These are phyloP conservation scores for Gastrodia elata DNA, from an alignment of 106 monocot genomes.

Conservation along the genomic window DNA sequence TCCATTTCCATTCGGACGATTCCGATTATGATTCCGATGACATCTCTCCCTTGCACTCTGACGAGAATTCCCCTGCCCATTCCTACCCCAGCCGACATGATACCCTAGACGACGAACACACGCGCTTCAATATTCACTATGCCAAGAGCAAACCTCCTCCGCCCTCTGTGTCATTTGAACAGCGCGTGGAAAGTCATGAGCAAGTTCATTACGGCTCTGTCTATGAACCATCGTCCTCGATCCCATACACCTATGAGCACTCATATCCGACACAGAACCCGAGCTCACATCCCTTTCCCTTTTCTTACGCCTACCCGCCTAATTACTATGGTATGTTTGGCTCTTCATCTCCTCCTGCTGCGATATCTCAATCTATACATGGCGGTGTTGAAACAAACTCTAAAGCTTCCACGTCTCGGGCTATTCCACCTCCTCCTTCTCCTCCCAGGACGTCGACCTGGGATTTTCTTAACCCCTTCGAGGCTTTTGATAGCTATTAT, in stretches of 20 bases:
- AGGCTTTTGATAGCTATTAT: conserved; percentile 31
- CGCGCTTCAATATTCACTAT: conserved; percentile 26
- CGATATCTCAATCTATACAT: conserved; percentile 8
- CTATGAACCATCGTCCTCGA: conserved; percentile 1
- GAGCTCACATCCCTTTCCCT: background rate
- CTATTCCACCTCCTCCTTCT: conserved; percentile 60
- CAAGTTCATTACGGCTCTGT: conserved; percentile 10
- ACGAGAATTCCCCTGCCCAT: conserved; percentile 13
- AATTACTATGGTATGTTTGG: conserved; percentile 31
- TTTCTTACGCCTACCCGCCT: conserved; percentile 10
- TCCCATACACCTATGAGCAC: conserved; percentile 4
- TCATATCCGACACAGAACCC: background rate
- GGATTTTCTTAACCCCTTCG: conserved; percentile 87
- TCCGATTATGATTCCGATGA: conserved; percentile 35
- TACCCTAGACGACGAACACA: background rate
- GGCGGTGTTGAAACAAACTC: background rate
- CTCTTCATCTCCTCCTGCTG: conserved; percentile 16
- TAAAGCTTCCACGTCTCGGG: conserved; percentile 12
- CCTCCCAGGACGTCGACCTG: conserved; percentile 57
- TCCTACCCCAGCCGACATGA: background rate
- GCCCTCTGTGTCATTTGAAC: conserved; percentile 40
- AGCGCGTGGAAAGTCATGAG: conserved; percentile 12
- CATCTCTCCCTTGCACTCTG: conserved; percentile 42
- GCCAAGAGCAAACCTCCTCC: conserved; percentile 38
- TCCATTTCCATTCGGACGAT: conserved; percentile 46